Conservation (phyloP, 768 basidiomycete species). For the Mrakia blollopis region DNA sequence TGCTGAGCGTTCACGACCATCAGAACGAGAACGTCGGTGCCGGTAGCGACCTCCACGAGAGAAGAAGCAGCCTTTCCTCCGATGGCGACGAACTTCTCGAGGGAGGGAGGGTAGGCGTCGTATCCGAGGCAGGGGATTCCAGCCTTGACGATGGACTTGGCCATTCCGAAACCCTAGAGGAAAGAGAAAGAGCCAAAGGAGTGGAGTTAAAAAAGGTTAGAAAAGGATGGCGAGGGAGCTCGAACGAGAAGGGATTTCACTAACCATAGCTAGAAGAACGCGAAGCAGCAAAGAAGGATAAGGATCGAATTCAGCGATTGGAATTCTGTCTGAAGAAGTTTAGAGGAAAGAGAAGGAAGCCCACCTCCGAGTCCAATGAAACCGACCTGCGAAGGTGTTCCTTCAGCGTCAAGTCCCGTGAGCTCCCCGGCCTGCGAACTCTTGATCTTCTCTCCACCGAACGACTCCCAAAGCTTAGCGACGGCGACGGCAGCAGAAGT, state of each 20-base stretch:
- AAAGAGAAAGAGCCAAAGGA: conserved; percentile 18
- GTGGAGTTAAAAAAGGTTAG: too few relatives aligned
- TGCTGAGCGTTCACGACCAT: conserved; percentile 33
- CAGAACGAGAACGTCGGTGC: conserved; percentile 35
- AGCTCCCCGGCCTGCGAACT: neutral
- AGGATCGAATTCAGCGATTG: neutral
- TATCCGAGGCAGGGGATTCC: conserved; percentile 37
- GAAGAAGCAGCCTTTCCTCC: conserved; percentile 36
- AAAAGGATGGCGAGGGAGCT: neutral
- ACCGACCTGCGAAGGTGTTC: conserved; percentile 34
- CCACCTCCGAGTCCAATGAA: conserved; percentile 38
- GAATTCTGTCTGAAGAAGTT: neutral
- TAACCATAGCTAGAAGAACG: conserved; percentile 4
- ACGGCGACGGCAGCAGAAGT: conserved; percentile 7
- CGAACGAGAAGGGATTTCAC: neutral
- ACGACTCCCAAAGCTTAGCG: conserved; percentile 14
- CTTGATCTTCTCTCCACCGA: conserved; percentile 13
- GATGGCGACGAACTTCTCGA: conserved; percentile 35
- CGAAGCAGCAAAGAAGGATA: neutral
- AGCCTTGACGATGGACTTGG: conserved; percentile 33
- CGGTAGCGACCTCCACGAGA: conserved; percentile 30
- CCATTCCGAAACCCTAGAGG: conserved; percentile 36
- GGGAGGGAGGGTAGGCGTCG: conserved; percentile 33
- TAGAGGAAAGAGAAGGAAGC: neutral
- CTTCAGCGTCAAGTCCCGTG: conserved; percentile 3